Evolutionary conservation across 495 filamentous ascomycete species (phyloP).

Genomic region (Pseudomonodictys pantanalensis): DNA sequence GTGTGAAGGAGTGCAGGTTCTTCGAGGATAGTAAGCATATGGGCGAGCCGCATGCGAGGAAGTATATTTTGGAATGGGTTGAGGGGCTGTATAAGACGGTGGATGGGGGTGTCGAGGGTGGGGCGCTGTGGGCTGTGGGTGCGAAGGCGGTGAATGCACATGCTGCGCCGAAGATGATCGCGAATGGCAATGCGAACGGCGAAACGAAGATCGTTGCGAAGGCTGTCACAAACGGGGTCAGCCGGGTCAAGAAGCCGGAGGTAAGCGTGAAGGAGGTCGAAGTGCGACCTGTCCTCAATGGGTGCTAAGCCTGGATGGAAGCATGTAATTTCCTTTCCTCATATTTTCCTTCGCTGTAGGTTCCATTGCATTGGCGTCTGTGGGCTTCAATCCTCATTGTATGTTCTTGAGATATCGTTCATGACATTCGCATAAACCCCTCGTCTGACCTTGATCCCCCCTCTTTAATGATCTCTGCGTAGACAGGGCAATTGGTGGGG

Average conservation of each 20-base stretch:
- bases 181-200: not conserved
- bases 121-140: not conserved
- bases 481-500: too few relatives aligned
- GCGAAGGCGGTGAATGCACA: not conserved
- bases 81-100: constrained; percentile 11
- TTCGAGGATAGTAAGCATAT: constrained; percentile 21
- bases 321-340: too few relatives aligned
- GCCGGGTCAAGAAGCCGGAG: constrained; percentile 1
- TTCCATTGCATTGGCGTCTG: too few relatives aligned
- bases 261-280: not conserved
- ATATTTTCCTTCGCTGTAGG: too few relatives aligned
- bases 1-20: constrained; percentile 19
- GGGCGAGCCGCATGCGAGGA: constrained; percentile 19
- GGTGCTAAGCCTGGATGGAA: not conserved
- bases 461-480: too few relatives aligned
- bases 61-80: constrained; percentile 17
- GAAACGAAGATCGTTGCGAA: not conserved
- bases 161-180: not conserved
- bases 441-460: too few relatives aligned
- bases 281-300: not conserved
- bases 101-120: not conserved
- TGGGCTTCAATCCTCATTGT: too few relatives aligned
- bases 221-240: not conserved
- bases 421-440: too few relatives aligned
- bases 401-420: too few relatives aligned